A percentile compares a stretch with the other conserved stretches of the same genome.
These are phyloP conservation scores for Solanum chiquidenum DNA, from an alignment of 257 asterid genomes.

Conservation along the genomic window DNA sequence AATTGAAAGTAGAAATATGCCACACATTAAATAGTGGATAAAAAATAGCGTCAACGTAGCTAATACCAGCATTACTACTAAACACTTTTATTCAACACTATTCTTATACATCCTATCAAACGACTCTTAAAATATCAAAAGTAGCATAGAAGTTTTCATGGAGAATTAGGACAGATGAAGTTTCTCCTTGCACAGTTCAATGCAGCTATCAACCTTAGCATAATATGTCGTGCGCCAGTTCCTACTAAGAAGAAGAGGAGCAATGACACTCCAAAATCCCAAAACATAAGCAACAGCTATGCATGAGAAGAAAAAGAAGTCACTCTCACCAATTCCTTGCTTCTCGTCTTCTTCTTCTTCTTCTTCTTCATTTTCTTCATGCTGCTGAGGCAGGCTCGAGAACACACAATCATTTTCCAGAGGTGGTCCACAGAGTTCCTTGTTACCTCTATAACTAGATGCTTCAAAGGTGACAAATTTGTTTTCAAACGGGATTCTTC, in stretches of 20 bases:
- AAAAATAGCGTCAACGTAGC: background rate
- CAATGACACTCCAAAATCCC: slow-evolving; percentile 12
- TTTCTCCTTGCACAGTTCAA: background rate
- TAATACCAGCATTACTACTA: background rate
- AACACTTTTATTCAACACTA: background rate
- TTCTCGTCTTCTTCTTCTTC: background rate
- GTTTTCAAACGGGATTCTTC: slow-evolving; percentile 1
- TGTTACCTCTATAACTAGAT: slow-evolving; percentile 4
- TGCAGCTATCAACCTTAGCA: slow-evolving; percentile 1
- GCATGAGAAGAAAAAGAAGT: slow-evolving; percentile 11
- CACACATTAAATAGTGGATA: background rate
- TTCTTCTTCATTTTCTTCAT: too few relatives aligned
- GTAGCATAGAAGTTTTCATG: background rate
- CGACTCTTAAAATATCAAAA: background rate
- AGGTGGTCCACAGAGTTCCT: slow-evolving; percentile 10
- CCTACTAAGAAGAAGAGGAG: background rate
- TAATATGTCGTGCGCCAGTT: slow-evolving; percentile 7
- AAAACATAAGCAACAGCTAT: slow-evolving; percentile 6
- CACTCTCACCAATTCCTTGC: slow-evolving; percentile 2
- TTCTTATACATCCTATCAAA: background rate
- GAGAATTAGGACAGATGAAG: background rate
- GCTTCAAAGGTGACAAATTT: slow-evolving; percentile 3
- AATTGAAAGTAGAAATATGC: background rate
- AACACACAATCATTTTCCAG: background rate
- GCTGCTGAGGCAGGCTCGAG: background rate